Percentiles rank a stretch among this genome's conserved stretches.
These are phyloP conservation scores for Salix exigua DNA, from an alignment of 345 rosid genomes.

Conservation along the genomic window DNA sequence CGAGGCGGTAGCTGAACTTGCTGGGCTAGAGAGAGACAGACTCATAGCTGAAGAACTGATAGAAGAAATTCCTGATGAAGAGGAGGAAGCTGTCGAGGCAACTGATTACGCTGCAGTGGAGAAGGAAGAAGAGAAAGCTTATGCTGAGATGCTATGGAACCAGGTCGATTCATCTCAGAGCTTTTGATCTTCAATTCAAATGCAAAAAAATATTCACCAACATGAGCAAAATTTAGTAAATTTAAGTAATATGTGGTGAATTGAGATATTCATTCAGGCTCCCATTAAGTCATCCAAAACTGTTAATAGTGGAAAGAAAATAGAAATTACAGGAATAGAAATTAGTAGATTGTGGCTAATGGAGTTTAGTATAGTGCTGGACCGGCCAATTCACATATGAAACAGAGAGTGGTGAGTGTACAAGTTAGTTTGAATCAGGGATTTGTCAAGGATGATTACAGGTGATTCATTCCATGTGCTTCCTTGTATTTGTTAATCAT, in stretches of 20 bases:
- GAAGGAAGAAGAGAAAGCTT: constrained; percentile 73
- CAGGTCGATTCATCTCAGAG: constrained; percentile 63
- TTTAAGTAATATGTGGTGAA: neutral
- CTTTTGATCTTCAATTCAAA: constrained; percentile 21
- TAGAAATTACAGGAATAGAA: neutral
- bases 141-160: constrained; percentile 66
- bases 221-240: neutral
- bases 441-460: neutral
- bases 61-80: constrained; percentile 54
- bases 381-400: neutral
- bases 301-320: neutral
- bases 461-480: neutral
- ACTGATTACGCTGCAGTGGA: constrained; percentile 42
- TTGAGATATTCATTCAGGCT: neutral
- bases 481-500: neutral
- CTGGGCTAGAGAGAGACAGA: constrained; percentile 30
- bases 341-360: neutral
- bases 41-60: constrained; percentile 39
- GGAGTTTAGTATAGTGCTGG: neutral
- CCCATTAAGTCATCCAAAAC: neutral
- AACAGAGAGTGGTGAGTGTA: neutral
- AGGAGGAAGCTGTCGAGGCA: constrained; percentile 46
- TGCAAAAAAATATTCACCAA: constrained; percentile 1
- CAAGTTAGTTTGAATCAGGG: neutral
- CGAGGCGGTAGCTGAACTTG: constrained; percentile 49